These are phyloP conservation scores for Septoria petroselini DNA, from an alignment of 2,329 filamentous ascomycete genomes.

Conservation along the genomic window DNA sequence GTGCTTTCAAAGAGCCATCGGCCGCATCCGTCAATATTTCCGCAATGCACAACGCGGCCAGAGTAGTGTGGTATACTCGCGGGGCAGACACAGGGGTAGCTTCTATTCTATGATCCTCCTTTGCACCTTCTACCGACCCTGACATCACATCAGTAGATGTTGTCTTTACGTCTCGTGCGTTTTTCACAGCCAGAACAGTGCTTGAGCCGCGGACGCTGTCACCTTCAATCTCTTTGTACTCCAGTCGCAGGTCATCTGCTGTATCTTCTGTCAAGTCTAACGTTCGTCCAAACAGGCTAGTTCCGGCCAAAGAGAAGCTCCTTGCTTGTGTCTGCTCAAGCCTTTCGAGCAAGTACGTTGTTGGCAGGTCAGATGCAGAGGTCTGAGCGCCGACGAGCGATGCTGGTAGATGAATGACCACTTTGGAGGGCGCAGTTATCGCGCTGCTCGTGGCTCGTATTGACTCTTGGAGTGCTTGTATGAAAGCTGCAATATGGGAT, in stretches of 20 bases:
- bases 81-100: background rate
- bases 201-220: slow-evolving; percentile 21
- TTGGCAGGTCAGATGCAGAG: slow-evolving; percentile 10
- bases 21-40: slow-evolving; percentile 3
- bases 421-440: slow-evolving; percentile 22
- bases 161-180: background rate
- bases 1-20: background rate
- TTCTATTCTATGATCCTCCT: background rate
- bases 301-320: too few relatives aligned
- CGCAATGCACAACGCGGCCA: slow-evolving; percentile 4
- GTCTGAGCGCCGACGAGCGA: slow-evolving; percentile 15
- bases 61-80: background rate
- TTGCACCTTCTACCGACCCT: too few relatives aligned
- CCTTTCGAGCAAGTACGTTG: slow-evolving; percentile 31
- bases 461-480: slow-evolving; percentile 21
- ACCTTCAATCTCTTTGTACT: slow-evolving; percentile 24
- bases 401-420: slow-evolving; percentile 25
- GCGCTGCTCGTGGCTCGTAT: slow-evolving; percentile 14
- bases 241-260: slow-evolving; percentile 10
- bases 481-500: slow-evolving; percentile 23
- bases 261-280: background rate
- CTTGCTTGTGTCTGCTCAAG: slow-evolving; percentile 30
- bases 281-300: background rate
- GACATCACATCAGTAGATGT: too few relatives aligned
- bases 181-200: slow-evolving; percentile 13